Evolutionary conservation across 2,329 filamentous ascomycete genomes (phyloP).

Genomic region (Teratosphaeria viscida): DNA sequence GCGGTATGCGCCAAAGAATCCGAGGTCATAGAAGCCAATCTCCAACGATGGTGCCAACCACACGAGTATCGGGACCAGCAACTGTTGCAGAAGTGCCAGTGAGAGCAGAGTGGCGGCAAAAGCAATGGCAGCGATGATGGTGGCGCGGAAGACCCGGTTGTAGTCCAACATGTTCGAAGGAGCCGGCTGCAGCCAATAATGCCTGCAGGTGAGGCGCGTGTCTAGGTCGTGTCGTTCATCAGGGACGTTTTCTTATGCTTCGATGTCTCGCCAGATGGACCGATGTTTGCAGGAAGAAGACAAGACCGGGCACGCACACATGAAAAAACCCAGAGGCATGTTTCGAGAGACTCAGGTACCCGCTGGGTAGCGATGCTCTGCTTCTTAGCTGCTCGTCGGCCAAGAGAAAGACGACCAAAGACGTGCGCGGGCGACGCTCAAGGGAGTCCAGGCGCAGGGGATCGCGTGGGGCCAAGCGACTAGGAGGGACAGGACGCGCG

Average conservation of each 20-base stretch:
- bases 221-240: background rate
- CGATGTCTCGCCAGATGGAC: background rate
- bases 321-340: background rate
- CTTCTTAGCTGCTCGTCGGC: background rate
- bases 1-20: conserved; percentile 22
- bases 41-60: conserved; percentile 19
- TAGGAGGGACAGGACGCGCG: background rate
- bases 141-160: background rate
- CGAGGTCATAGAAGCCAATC: conserved; percentile 22
- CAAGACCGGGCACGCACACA: background rate
- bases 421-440: background rate
- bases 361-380: background rate
- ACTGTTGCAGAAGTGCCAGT: conserved; percentile 13
- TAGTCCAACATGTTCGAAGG: background rate
- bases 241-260: background rate
- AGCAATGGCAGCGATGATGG: background rate
- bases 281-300: background rate
- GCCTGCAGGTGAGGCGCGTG: background rate
- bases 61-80: conserved; percentile 20
- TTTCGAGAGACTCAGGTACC: background rate
- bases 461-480: background rate
- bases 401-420: background rate
- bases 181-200: background rate
- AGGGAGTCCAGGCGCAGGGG: background rate
- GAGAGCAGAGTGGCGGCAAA: background rate